Base-by-base conservation (phyloP, 371 early-diverging fungal genomes). In the Nematocida sp. region DNA sequence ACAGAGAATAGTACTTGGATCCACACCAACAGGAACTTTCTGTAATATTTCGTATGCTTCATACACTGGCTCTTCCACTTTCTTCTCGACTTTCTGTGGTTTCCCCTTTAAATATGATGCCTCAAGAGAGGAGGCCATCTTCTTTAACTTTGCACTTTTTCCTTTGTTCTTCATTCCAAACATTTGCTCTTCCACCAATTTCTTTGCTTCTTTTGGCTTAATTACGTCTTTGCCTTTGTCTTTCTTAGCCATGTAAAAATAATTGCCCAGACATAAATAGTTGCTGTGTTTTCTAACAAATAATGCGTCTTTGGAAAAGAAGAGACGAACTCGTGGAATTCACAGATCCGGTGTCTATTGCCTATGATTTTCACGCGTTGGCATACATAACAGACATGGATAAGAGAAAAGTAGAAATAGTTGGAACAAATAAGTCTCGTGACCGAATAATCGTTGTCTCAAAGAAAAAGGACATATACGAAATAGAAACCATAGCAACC, bases 1-100 rank as follows among this genome's bases (percentile, higher is more conserved):
- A 88, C 98, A 98, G 44, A 95, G 87, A 2, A 98, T 91, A n/a
- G 96, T 93, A 85, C 95, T 95, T 57, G 98, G 98, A 86, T 98
- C 94, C 7, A 93, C 93, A 55, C 98, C 91, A 85, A 82, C 95
- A 4, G 98, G 97, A 56, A 97, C 95, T 88, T 96, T 97, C 86
- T 95, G 97, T 75, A 89, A 89, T 39, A 89, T 84, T 82, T 91
- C 90, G 23, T 93, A 56, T n/a, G 44, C 80, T 57, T 70, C 72
- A 33, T 13, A 45, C 4, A 67, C 44, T 4, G 42, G 72, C 45
- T 64, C 56, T 50, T 73, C 42, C 52, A 33, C 62, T 57, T 62
- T 58, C 57, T 78, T 55, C 15, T 67, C 55, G 2, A 20, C 20
- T 44, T 27, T 46, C 72, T 71, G 82, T 3, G 44, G 56, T 60